phyloP scores from a whole-genome alignment of 2,329 filamentous ascomycete genomes.

The Periconia sp. region DNA sequence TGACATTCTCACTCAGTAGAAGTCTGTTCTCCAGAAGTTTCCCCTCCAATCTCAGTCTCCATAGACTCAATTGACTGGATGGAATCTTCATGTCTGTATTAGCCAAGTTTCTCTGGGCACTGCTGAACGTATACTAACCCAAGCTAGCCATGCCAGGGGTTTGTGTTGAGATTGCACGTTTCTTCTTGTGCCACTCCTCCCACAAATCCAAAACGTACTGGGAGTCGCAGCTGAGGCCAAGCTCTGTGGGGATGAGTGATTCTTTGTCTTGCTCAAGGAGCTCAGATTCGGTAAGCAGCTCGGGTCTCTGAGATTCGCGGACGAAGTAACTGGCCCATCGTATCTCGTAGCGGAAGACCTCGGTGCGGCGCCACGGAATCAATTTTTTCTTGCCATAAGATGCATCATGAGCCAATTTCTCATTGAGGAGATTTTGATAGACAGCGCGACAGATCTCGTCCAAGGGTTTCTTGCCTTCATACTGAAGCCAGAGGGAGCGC shows the following conservation, averaged over 20 bases:
- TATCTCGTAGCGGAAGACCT: constrained; percentile 22
- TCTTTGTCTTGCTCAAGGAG: constrained; percentile 10
- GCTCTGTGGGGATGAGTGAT: constrained; percentile 14
- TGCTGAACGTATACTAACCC: no score
- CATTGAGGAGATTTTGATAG: constrained; percentile 7
- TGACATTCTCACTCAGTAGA: no score
- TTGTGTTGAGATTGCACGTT: constrained; percentile 5
- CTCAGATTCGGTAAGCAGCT: constrained; percentile 16
- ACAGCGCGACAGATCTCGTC: constrained; percentile 13
- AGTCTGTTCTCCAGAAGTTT: no score
- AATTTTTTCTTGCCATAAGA: constrained; percentile 5
- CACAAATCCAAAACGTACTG: constrained; percentile 14
- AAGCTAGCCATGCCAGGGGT: background rate
- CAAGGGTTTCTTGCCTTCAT: constrained; percentile 6
- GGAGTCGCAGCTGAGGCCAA: constrained; percentile 2
- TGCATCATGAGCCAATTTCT: constrained; percentile 8
- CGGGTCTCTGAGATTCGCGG: constrained; percentile 16
- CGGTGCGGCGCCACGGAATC: constrained; percentile 23
- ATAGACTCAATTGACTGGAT: no score
- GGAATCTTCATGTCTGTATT: no score
- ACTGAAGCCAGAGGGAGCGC: constrained; percentile 19
- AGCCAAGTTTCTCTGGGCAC: no score
- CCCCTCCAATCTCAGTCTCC: no score
- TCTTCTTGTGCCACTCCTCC: constrained; percentile 23
- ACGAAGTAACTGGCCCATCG: constrained; percentile 30